Percentiles rank a stretch among this genome's conserved stretches.
These are phyloP conservation scores for Rhizophora mangle DNA, from an alignment of 345 rosid genomes.

Conservation along the genomic window DNA sequence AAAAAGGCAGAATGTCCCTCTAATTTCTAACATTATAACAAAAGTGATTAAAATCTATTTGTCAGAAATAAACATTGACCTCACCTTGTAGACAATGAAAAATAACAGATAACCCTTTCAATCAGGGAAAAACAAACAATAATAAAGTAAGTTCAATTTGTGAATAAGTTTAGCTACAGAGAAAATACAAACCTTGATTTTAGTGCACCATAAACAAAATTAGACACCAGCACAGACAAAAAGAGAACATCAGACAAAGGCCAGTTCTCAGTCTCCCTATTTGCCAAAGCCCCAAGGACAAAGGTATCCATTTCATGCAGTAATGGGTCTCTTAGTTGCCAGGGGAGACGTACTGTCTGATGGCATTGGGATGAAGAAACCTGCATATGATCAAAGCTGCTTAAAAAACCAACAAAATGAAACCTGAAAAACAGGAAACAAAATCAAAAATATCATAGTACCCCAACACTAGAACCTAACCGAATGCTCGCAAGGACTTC, in stretches of 20 bases:
- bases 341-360: conserved; percentile 57
- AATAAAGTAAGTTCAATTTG: background rate
- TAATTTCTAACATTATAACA: background rate
- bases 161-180: background rate
- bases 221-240: conserved; percentile 60
- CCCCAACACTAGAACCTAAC: conserved; percentile 42
- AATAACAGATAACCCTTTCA: background rate
- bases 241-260: conserved; percentile 64
- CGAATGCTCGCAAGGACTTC: conserved; percentile 65
- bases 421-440: conserved; percentile 2
- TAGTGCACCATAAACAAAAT: conserved; percentile 59
- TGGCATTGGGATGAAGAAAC: conserved; percentile 36
- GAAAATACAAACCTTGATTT: conserved; percentile 52
- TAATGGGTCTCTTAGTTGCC: conserved; percentile 66
- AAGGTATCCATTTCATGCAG: conserved; percentile 67
- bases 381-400: conserved; percentile 32
- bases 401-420: background rate
- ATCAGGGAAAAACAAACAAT: background rate
- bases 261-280: conserved; percentile 42
- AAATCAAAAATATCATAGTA: conserved; percentile 17
- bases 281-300: conserved; percentile 42
- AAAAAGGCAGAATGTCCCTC: background rate
- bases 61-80: background rate
- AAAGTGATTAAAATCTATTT: background rate
- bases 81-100: background rate